Conservation (phyloP, 139 green algal species). For the Chlorella sp. region DNA sequence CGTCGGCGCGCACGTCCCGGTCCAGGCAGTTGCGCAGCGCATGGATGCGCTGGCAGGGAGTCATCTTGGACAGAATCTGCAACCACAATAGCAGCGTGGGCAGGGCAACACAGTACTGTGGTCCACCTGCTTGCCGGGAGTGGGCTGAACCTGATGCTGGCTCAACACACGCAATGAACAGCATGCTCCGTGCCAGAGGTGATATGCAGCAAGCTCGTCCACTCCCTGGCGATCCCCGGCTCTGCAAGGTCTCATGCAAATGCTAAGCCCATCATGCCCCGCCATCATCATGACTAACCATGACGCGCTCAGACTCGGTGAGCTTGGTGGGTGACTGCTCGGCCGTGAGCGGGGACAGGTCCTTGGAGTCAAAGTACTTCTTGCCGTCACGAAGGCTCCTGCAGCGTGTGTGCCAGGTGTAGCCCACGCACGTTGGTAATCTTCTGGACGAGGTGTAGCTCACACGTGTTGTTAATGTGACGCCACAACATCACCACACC, state of each 20-base stretch:
- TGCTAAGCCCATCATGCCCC: too few relatives aligned
- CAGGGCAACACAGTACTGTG: not conserved
- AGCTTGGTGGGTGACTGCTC: not conserved
- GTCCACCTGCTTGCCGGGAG: not conserved
- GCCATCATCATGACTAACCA: too few relatives aligned
- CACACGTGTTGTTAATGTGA: too few relatives aligned
- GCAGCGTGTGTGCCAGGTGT: not conserved
- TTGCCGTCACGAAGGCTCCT: slow-evolving; percentile 17
- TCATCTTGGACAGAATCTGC: slow-evolving; percentile 30
- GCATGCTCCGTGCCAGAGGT: too few relatives aligned
- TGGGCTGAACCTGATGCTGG: not conserved
- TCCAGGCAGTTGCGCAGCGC: slow-evolving; percentile 39
- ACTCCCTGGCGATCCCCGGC: too few relatives aligned
- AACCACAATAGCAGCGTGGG: too few relatives aligned
- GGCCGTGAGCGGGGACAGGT: slow-evolving; percentile 6
- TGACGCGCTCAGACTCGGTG: slow-evolving; percentile 7
- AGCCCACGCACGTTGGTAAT: not conserved
- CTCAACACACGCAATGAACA: not conserved
- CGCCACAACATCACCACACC: too few relatives aligned
- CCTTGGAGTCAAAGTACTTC: slow-evolving; percentile 10
- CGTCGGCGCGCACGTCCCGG: slow-evolving; percentile 17
- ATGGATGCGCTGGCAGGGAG: slow-evolving; percentile 38
- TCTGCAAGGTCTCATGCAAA: too few relatives aligned
- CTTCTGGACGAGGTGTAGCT: not conserved
- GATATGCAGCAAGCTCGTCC: too few relatives aligned